These are phyloP conservation scores for Porphyridium purpureum DNA, from an alignment of 23 red algal species.

Conservation along the genomic window DNA sequence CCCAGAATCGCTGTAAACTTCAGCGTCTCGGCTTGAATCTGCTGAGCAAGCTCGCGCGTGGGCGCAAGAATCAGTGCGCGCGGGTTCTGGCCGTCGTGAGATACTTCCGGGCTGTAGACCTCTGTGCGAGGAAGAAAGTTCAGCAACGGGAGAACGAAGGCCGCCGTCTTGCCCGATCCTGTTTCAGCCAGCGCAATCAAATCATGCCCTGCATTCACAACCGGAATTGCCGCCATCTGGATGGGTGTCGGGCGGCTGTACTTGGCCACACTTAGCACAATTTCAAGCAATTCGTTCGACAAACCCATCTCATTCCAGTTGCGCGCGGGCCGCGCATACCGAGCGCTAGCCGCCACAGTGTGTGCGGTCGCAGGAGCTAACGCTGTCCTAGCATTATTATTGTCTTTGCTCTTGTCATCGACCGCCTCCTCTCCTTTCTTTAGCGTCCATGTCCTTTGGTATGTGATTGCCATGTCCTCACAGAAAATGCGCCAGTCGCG, in stretches of 20 bases:
- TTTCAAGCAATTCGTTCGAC: conserved; percentile 11
- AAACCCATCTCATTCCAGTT: conserved; percentile 60
- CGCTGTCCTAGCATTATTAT: no score
- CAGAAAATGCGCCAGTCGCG: conserved; percentile 91
- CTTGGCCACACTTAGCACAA: conserved; percentile 26
- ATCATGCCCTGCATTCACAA: conserved; percentile 33
- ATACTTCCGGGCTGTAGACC: conserved; percentile 5
- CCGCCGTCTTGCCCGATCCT: conserved; percentile 87
- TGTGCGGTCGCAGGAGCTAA: neutral
- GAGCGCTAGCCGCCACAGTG: conserved; percentile 6
- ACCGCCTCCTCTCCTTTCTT: no score
- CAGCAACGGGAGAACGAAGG: conserved; percentile 88
- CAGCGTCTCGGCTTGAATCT: conserved; percentile 66
- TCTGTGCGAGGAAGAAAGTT: conserved; percentile 22
- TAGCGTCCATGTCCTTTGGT: no score
- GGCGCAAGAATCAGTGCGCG: conserved; percentile 82
- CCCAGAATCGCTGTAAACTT: conserved; percentile 46
- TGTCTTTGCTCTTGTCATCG: neutral
- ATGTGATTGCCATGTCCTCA: conserved; percentile 57
- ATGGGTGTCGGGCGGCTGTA: conserved; percentile 61
- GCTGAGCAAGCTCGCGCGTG: conserved; percentile 78
- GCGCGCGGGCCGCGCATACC: conserved; percentile 20
- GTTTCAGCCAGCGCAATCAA: conserved; percentile 87
- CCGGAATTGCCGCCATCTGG: conserved; percentile 79
- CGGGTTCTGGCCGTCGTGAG: no score